Conservation (phyloP, 2,329 filamentous ascomycete genomes). For the Colletotrichum cereale region DNA sequence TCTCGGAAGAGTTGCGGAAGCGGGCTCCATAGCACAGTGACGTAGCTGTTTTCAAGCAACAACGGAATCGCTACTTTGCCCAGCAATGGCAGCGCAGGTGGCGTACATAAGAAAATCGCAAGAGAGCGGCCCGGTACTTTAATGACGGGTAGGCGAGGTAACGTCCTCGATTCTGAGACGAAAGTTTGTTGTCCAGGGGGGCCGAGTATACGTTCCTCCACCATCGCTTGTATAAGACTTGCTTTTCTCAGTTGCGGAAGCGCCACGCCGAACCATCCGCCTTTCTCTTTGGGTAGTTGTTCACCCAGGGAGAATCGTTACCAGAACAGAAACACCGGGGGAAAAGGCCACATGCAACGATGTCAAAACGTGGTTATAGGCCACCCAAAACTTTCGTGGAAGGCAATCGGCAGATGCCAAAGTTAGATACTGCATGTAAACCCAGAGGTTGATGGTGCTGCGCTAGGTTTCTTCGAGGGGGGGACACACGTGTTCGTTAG, state of each 20-base stretch:
- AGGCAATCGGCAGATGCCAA: background rate
- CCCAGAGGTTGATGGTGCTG: too few species aligned
- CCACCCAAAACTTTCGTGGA: background rate
- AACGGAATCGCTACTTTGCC: background rate
- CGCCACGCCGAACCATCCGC: background rate
- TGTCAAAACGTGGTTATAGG: background rate
- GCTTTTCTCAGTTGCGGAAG: background rate
- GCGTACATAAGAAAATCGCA: background rate
- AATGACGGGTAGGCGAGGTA: background rate
- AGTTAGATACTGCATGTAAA: background rate
- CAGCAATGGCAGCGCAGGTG: background rate
- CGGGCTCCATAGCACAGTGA: background rate
- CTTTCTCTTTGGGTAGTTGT: background rate
- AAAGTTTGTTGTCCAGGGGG: background rate
- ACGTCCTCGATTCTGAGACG: background rate
- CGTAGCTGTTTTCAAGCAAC: background rate
- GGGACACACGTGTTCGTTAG: background rate
- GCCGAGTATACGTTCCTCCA: background rate
- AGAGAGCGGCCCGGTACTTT: background rate
- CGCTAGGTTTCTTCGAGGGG: too few species aligned
- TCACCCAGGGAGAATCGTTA: background rate
- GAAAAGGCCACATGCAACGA: background rate
- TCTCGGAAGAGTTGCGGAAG: background rate
- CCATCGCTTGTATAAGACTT: background rate
- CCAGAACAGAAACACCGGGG: background rate